Evolutionary conservation across 163 green algal species (phyloP), one percentile per base, ranked within the genome.

Genomic region (Smithsoniella earleae): DNA sequence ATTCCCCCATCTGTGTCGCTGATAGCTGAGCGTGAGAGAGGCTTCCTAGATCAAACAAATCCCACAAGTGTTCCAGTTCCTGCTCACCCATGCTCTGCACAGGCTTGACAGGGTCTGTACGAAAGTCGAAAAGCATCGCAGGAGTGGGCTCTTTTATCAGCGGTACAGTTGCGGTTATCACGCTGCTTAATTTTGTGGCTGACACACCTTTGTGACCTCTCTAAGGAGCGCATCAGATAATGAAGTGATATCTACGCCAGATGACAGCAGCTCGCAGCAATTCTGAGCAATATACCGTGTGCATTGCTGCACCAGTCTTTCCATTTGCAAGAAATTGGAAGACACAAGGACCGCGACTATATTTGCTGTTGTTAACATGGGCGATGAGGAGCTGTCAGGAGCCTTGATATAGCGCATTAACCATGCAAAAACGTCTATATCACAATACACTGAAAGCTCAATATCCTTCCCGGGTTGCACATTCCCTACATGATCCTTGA

Each of bases 401-500:
- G 8, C 34, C 25, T 69, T 69, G 3, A 34, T 40, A 34, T 69
- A 69, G 8, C 16, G 34, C 8, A 69, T 69, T 3, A 69, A 13
- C 58, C 58, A 69, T 1, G 58, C 38, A 33, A 69, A 69, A 38
- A 69, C 58, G 43, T 34, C 34, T 6, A 33, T 34, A 69, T 69
- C 58, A 69, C 58, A 69, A 38, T 69, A 69, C 8, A 69, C 58
- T 43, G 58, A 69, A 43, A 69, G n/a, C 34, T 69, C 6, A 33
- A 1, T 43, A 34, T 69, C 58, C 18, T 69, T 69, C 16, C 27
- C 25, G 34, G 10, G 10, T 13, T 69, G 58, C 22, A 43, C 16
- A 13, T 38, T 69, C 25, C 43, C 22, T n/a, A 69, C 58, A 69
- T 69, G 58, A 16, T 34, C 58, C 8, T 31, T 30, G 58, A 69